These are phyloP conservation scores for Taiozyma sp. DNA, from an alignment of 1,139 yeast genomes.

Conservation along the genomic window DNA sequence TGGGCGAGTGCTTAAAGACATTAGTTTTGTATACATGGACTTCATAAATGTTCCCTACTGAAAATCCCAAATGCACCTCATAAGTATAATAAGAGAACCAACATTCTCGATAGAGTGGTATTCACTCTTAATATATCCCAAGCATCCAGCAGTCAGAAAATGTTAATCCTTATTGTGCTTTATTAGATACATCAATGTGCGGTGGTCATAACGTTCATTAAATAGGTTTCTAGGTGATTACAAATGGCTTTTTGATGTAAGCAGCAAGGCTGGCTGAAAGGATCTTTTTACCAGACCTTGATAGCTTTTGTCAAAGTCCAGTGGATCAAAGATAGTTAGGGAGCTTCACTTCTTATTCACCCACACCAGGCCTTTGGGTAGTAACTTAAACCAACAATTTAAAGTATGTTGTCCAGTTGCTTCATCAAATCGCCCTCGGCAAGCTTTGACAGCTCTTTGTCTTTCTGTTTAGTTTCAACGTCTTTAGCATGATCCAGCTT, in stretches of 20 bases:
- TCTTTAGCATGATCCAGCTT: slow-evolving; percentile 38
- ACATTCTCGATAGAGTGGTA: too few relatives aligned
- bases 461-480: slow-evolving; percentile 35
- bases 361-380: not conserved
- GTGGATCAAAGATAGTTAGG: too few relatives aligned
- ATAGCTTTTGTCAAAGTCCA: not conserved
- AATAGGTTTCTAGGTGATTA: not conserved
- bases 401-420: slow-evolving; percentile 46
- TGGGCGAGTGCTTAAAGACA: too few relatives aligned
- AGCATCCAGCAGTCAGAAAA: too few relatives aligned
- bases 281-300: too few relatives aligned
- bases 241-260: not conserved
- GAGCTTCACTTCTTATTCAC: not conserved
- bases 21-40: too few relatives aligned
- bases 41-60: too few relatives aligned
- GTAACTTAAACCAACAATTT: not conserved
- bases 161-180: too few relatives aligned
- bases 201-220: not conserved
- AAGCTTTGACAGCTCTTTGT: slow-evolving; percentile 33
- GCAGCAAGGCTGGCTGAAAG: not conserved
- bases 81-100: too few relatives aligned
- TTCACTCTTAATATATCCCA: too few relatives aligned
- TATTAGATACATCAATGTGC: not conserved
- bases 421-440: slow-evolving; percentile 46
- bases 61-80: too few relatives aligned